Conservation (phyloP, 306 rosid species). For the Rubus parviflorus region DNA sequence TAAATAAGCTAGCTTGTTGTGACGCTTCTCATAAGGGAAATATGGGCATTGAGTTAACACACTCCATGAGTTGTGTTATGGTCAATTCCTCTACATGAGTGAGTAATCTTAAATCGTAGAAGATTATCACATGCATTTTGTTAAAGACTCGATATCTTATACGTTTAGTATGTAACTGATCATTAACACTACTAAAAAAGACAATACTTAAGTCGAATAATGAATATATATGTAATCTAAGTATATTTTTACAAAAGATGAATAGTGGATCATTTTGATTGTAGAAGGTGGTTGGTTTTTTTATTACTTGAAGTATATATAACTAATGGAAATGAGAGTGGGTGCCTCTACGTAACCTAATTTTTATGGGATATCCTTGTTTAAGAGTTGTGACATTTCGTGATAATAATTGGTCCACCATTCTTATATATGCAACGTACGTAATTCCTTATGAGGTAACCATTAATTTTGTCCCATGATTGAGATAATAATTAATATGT, state of each 20-base stretch:
- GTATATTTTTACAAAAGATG: not conserved
- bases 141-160: not conserved
- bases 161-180: not conserved
- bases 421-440: not conserved
- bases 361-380: not conserved
- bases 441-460: not conserved
- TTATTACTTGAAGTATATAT: slow-evolving; percentile 4
- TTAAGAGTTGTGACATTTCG: slow-evolving; percentile 2
- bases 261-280: not conserved
- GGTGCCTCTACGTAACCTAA: not conserved
- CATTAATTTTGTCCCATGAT: not conserved
- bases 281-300: not conserved
- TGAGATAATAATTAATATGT: not conserved
- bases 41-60: too few species aligned
- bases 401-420: not conserved
- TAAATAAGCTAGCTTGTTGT: too few species aligned
- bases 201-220: not conserved
- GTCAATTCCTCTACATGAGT: too few species aligned
- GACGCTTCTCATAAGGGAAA: too few species aligned
- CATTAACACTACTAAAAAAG: not conserved
- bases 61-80: too few species aligned
- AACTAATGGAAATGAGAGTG: not conserved
- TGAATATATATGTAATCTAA: not conserved
- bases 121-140: not conserved
- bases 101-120: not conserved